Conservation (phyloP, 1,284 basidiomycete genomes). For the Ceratobasidium sp. region DNA sequence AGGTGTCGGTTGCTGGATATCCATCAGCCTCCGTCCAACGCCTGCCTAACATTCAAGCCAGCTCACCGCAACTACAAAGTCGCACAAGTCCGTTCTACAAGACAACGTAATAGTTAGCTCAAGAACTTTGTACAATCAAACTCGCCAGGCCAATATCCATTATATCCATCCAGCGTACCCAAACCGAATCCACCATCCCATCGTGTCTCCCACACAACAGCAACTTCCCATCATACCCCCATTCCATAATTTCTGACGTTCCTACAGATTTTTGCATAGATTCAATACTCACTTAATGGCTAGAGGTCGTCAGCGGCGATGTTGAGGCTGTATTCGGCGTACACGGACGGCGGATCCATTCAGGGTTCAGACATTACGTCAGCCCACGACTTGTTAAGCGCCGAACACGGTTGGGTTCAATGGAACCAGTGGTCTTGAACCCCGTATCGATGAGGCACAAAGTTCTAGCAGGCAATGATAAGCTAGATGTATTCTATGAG, state of each 20-base stretch:
- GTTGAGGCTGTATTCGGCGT: conserved; percentile 14
- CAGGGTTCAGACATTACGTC: conserved; percentile 28
- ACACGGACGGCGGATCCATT: conserved; percentile 24
- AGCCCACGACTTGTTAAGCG: conserved; percentile 8
- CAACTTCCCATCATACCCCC: background rate
- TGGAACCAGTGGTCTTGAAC: background rate
- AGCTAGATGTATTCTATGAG: background rate
- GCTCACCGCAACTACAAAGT: conserved; percentile 38
- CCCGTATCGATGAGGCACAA: conserved; percentile 25
- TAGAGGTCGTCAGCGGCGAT: conserved; percentile 30
- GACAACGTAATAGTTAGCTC: conserved; percentile 1
- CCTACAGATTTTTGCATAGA: conserved; percentile 15
- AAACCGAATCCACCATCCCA: conserved; percentile 12
- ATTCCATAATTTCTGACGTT: background rate
- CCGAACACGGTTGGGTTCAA: too few species aligned
- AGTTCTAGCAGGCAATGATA: background rate
- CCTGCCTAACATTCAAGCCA: background rate
- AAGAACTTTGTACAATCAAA: background rate
- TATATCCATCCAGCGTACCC: conserved; percentile 35
- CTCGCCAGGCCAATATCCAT: background rate
- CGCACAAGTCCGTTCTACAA: conserved; percentile 40
- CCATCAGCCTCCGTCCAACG: background rate
- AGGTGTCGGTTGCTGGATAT: conserved; percentile 33
- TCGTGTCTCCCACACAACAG: background rate
- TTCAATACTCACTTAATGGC: conserved; percentile 41